Evolutionary conservation across 176 grass and related monocot genomes (phyloP).

Genomic region (Stipa capillata): DNA sequence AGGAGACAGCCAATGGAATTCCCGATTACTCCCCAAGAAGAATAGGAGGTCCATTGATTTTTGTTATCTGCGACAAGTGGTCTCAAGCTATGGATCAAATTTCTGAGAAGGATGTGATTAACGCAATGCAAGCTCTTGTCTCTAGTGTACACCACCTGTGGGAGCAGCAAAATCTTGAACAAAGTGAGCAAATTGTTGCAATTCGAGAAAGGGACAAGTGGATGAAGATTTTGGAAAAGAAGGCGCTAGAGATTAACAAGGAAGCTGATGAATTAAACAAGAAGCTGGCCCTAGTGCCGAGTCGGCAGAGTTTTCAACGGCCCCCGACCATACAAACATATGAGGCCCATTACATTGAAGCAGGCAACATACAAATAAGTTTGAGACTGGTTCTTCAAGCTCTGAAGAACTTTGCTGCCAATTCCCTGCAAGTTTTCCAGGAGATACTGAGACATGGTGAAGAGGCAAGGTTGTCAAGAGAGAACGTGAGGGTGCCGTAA

Average conservation of each 20-base stretch:
- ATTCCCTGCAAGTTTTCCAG: slow-evolving; percentile 49
- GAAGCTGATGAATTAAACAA: slow-evolving; percentile 59
- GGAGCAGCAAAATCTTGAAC: slow-evolving; percentile 52
- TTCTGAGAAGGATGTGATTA: slow-evolving; percentile 66
- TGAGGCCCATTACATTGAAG: slow-evolving; percentile 28
- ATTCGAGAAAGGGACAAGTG: slow-evolving; percentile 62
- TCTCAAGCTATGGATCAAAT: slow-evolving; percentile 66
- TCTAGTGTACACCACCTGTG: slow-evolving; percentile 40
- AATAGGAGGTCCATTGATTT: slow-evolving; percentile 67
- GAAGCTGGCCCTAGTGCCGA: slow-evolving; percentile 53
- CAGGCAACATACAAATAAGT: slow-evolving; percentile 39
- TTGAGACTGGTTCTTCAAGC: slow-evolving; percentile 49
- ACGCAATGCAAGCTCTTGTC: slow-evolving; percentile 54
- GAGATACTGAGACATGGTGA: slow-evolving; percentile 37
- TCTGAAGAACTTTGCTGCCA: slow-evolving; percentile 41
- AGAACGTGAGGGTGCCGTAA: slow-evolving; percentile 20
- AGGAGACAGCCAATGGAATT: slow-evolving; percentile 25
- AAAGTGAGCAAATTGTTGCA: slow-evolving; percentile 27
- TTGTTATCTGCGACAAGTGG: slow-evolving; percentile 79
- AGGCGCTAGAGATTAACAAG: slow-evolving; percentile 50
- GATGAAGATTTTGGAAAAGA: slow-evolving; percentile 51
- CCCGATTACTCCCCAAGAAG: slow-evolving; percentile 54
- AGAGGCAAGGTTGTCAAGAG: slow-evolving; percentile 8
- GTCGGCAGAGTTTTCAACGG: slow-evolving; percentile 24
- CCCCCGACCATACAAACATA: slow-evolving; percentile 1